A percentile compares a stretch with the other conserved stretches of the same genome.
phyloP scores from a whole-genome alignment of 2,329 filamentous ascomycete species.

The Talaromyces albobiverticillius region DNA sequence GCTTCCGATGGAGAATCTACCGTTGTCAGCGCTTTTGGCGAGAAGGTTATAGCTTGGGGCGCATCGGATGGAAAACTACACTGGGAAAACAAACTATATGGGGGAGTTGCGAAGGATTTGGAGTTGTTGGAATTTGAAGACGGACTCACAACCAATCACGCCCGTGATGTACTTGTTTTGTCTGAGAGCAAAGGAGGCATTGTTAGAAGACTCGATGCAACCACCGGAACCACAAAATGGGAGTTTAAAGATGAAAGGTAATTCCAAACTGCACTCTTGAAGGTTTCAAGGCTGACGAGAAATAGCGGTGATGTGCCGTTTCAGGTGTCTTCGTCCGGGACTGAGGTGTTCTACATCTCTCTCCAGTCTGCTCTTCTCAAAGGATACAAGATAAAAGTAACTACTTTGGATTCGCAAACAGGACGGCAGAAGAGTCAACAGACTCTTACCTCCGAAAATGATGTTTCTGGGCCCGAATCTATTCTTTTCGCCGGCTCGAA shows the following conservation, averaged over 20 bases:
- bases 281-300: slow-evolving; percentile 11
- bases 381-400: slow-evolving; percentile 74
- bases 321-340: slow-evolving; percentile 69
- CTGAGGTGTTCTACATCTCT: slow-evolving; percentile 71
- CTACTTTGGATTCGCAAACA: slow-evolving; percentile 67
- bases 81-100: slow-evolving; percentile 67
- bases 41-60: slow-evolving; percentile 75
- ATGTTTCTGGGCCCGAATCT: slow-evolving; percentile 52
- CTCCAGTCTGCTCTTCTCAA: slow-evolving; percentile 64
- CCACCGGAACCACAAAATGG: slow-evolving; percentile 74
- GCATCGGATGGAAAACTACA: slow-evolving; percentile 73
- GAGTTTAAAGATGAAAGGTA: slow-evolving; percentile 65
- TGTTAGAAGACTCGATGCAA: slow-evolving; percentile 70
- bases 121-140: slow-evolving; percentile 74
- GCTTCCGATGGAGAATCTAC: slow-evolving; percentile 77
- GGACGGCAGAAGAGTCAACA: slow-evolving; percentile 72
- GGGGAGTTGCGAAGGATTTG: slow-evolving; percentile 45
- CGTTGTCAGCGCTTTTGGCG: slow-evolving; percentile 69
- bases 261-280: slow-evolving; percentile 3
- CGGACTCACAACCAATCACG: slow-evolving; percentile 43
- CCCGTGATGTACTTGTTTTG: slow-evolving; percentile 66
- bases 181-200: slow-evolving; percentile 55
- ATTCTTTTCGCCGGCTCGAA: slow-evolving; percentile 41
- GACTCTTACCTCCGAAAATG: slow-evolving; percentile 68
- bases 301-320: slow-evolving; percentile 67